These are phyloP conservation scores for Termitomyces sp. DNA, from an alignment of 768 basidiomycete genomes.

Conservation along the genomic window DNA sequence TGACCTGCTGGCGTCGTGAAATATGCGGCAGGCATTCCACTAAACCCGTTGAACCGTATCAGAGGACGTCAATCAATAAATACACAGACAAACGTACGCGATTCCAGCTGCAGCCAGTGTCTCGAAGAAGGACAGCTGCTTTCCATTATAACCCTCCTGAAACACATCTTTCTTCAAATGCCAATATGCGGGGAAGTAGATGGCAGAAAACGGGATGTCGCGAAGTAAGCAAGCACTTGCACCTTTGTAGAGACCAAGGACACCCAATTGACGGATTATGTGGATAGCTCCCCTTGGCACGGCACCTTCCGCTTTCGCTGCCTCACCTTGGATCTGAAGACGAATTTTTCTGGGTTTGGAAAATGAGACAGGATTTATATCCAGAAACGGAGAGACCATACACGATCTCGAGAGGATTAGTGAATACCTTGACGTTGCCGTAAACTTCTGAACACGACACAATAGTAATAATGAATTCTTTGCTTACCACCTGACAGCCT, in stretches of 20 bases:
- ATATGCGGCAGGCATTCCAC: conserved; percentile 98
- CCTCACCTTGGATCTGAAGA: conserved; percentile 92
- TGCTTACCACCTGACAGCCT: conserved; percentile 93
- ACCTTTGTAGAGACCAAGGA: conserved; percentile 91
- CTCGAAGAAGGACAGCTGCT: conserved; percentile 87
- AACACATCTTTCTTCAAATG: conserved; percentile 93
- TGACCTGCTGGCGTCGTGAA: conserved; percentile 86
- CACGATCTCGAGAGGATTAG: conserved; percentile 96
- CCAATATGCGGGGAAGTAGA: conserved; percentile 85
- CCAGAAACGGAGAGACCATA: conserved; percentile 30
- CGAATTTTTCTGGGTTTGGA: conserved; percentile 71
- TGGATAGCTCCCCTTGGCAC: conserved; percentile 83
- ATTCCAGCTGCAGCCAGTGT: conserved; percentile 78
- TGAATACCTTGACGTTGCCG: conserved; percentile 66
- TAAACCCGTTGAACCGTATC: conserved; percentile 33
- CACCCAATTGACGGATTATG: conserved; percentile 88
- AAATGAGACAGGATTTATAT: conserved; percentile 6
- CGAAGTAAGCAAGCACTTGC: conserved; percentile 89
- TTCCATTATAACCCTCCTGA: conserved; percentile 93
- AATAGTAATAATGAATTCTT: neutral
- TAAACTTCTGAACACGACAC: conserved; percentile 4
- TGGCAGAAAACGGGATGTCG: conserved; percentile 96
- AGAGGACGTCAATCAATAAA: conserved; percentile 15
- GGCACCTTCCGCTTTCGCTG: conserved; percentile 80
- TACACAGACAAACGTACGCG: conserved; percentile 48